These are phyloP conservation scores for Byssochlamys sp. DNA, from an alignment of 2,329 filamentous ascomycete genomes.

Conservation along the genomic window DNA sequence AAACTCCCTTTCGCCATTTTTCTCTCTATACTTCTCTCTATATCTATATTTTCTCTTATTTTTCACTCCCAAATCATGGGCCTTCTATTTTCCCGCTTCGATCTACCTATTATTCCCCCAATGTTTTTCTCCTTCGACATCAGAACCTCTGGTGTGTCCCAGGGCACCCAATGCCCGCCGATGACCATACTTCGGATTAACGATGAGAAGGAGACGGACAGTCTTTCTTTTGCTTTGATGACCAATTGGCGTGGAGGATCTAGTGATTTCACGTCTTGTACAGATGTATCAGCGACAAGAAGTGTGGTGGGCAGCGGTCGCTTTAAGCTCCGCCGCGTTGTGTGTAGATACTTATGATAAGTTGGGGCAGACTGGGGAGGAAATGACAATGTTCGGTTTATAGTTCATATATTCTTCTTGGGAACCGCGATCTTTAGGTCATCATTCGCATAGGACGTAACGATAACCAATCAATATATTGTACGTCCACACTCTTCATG, in stretches of 20 bases:
- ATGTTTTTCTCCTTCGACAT: background rate
- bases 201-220: background rate
- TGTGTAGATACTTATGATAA: background rate
- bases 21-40: conserved; percentile 9
- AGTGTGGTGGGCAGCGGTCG: background rate
- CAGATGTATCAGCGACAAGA: conserved; percentile 2
- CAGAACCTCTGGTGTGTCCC: background rate
- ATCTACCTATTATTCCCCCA: background rate
- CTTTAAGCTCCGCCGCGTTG: background rate
- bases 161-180: background rate
- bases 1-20: conserved; percentile 11
- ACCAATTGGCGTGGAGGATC: background rate
- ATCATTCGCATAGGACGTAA: too few species aligned
- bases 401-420: background rate
- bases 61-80: conserved; percentile 6
- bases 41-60: conserved; percentile 7
- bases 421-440: background rate
- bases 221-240: conserved; percentile 1
- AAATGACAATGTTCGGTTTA: background rate
- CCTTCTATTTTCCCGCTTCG: background rate
- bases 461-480: too few species aligned
- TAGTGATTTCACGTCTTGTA: background rate
- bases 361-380: background rate
- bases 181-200: background rate
- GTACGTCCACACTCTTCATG: too few species aligned